Evolutionary conservation across 805 yeast genomes (phyloP).

Genomic region (Kuraishia cidri): DNA sequence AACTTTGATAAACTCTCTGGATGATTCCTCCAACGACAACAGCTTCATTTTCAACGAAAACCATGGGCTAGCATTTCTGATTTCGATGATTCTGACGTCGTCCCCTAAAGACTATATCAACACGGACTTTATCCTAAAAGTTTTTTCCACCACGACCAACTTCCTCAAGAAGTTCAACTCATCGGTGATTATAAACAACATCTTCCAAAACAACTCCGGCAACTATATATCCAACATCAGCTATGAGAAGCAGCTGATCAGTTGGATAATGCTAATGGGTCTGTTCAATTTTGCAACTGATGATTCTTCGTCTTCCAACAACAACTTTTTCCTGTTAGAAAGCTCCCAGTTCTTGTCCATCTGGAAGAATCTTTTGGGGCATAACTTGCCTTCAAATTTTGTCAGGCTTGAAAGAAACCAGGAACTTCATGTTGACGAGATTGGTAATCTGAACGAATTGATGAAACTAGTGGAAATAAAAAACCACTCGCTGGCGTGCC

Average conservation of each 20-base stretch:
- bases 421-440: conserved; percentile 1
- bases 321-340: conserved; percentile 42
- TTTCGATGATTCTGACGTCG: conserved; percentile 19
- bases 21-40: conserved; percentile 16
- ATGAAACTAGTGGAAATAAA: conserved; percentile 38
- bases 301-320: conserved; percentile 24
- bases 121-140: conserved; percentile 20
- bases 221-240: conserved; percentile 16
- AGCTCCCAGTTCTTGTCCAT: conserved; percentile 48
- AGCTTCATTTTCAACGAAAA: conserved; percentile 15
- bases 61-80: conserved; percentile 20
- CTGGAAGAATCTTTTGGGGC: conserved; percentile 55
- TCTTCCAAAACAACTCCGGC: conserved; percentile 19
- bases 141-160: conserved; percentile 17
- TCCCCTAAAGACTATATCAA: conserved; percentile 18
- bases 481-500: conserved; percentile 48
- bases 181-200: conserved; percentile 20
- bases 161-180: conserved; percentile 23
- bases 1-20: conserved; percentile 21
- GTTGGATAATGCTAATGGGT: conserved; percentile 63
- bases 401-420: conserved; percentile 18
- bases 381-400: conserved; percentile 32
- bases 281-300: conserved; percentile 41
- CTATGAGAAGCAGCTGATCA: conserved; percentile 28
- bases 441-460: conserved; percentile 22